Percentiles rank a stretch among this genome's conserved stretches.
phyloP scores from a whole-genome alignment of 352 stramenopile species.

The Phytopythium mirpurense region DNA sequence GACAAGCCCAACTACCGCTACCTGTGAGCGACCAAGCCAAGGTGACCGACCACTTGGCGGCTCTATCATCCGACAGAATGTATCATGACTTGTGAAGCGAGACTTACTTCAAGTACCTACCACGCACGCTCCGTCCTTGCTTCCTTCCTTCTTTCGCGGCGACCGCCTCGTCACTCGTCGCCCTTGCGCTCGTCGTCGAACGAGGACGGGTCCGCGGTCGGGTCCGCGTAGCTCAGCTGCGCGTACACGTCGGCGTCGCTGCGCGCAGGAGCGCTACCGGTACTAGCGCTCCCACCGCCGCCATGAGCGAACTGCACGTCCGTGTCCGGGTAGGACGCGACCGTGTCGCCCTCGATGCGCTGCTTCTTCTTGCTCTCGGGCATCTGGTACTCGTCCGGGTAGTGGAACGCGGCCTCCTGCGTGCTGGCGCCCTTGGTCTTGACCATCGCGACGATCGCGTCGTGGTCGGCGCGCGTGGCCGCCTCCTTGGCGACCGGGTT shows the following conservation, averaged over 20 bases:
- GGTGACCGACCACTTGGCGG: background rate
- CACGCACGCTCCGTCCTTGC: background rate
- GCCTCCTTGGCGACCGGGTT: slow-evolving; percentile 91
- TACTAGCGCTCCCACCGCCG: too few relatives aligned
- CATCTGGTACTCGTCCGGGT: slow-evolving; percentile 75
- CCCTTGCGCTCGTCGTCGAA: slow-evolving; percentile 12
- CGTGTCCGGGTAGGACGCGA: slow-evolving; percentile 73
- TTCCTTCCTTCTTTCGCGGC: too few relatives aligned
- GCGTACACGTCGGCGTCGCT: slow-evolving; percentile 32
- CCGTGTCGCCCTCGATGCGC: slow-evolving; percentile 50
- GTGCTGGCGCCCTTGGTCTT: slow-evolving; percentile 59
- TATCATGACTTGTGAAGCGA: background rate
- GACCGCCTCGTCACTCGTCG: background rate
- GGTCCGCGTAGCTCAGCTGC: slow-evolving; percentile 60
- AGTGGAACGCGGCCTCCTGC: slow-evolving; percentile 64
- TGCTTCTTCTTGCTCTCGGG: slow-evolving; percentile 61
- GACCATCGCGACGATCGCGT: slow-evolving; percentile 87
- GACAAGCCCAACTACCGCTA: slow-evolving; percentile 48
- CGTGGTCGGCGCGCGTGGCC: slow-evolving; percentile 76
- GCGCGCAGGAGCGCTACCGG: background rate
- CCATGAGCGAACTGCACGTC: slow-evolving; percentile 40
- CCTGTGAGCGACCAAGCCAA: slow-evolving; percentile 11
- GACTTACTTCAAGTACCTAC: slow-evolving; percentile 1
- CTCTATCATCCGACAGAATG: background rate
- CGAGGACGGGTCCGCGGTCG: slow-evolving; percentile 22